Conservation (phyloP, 140 eudicot species). For the Bidens hawaiensis region DNA sequence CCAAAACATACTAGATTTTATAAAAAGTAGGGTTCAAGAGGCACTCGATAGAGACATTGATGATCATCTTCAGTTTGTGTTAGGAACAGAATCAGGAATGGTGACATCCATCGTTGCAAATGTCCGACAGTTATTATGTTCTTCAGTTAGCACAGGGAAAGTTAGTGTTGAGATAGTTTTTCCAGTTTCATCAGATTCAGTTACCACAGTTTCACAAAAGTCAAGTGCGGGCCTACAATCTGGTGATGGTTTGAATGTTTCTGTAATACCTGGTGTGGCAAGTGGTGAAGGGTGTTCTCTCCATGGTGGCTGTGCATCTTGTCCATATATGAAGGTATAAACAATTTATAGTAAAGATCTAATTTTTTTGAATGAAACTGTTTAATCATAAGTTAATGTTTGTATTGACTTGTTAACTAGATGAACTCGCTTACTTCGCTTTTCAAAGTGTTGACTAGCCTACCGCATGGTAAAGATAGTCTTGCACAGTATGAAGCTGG, state of each 20-base stretch:
- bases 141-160: constrained; percentile 35
- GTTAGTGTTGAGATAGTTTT: constrained; percentile 84
- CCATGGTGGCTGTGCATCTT: constrained; percentile 99
- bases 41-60: constrained; percentile 71
- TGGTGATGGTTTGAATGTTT: constrained; percentile 30
- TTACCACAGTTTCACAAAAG: constrained; percentile 45
- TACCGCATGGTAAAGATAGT: not conserved
- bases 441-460: not conserved
- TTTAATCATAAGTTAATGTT: too few species aligned
- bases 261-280: constrained; percentile 86
- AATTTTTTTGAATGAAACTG: too few species aligned
- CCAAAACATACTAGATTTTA: constrained; percentile 86
- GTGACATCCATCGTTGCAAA: constrained; percentile 88
- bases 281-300: constrained; percentile 98
- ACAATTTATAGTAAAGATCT: too few species aligned
- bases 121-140: constrained; percentile 49
- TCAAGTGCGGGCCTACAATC: constrained; percentile 33
- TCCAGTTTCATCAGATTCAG: constrained; percentile 91
- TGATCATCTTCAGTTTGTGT: constrained; percentile 92
- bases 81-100: constrained; percentile 99
- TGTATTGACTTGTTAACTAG: too few species aligned
- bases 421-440: constrained; percentile 8
- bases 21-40: constrained; percentile 71
- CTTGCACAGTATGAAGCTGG: constrained; percentile 74
- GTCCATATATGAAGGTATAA: constrained; percentile 99